Base-by-base conservation (phyloP, 2,329 filamentous ascomycete genomes). In the Tolypocladium amazonense region DNA sequence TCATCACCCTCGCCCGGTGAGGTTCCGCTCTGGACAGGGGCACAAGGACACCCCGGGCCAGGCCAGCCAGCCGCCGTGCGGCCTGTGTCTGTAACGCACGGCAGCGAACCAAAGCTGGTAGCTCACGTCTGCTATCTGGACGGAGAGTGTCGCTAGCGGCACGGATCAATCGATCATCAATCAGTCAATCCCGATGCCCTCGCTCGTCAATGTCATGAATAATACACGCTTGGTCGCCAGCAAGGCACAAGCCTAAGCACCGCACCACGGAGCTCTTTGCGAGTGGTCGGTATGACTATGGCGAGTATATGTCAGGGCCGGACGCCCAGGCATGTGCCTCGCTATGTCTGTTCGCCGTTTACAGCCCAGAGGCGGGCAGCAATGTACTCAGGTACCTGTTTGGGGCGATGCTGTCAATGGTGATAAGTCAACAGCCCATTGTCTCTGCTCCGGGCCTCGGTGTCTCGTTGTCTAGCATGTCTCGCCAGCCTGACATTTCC, bases 1-100 rank as follows among this genome's bases (percentile, higher is more conserved):
- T 27, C 56, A n/a, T n/a, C 52, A n/a, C 38, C 39, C 45, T 52
- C 45, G 25, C 56, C 53, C n/a, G 41, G 59, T 47, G 59, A 47
- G 33, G 30, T 59, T 59, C 58, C 53, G 53, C 27, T 33, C 39
- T 58, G 59, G 47, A 52, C 58, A 58, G 41, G 57, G 57, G 35
- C 25, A 39, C 30, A 47, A 33, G 30, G 39, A n/a, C 30, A 23
- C 18, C 39, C 30, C 35, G 23, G 35, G 33, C 53, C 54, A 56
- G 41, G 55, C 52, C 58, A 45, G 39, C 55, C 55, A 39, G 45
- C 47, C 57, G 57, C 57, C 37, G 57, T 53, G 35, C 37, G 57
- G 57, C 33, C 47, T 43, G 57, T 38, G 57, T 53, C 47, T 38
- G 18, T 41, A 39, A 43, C 35, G 37, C 37, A 41, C 55, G 20